A percentile compares a stretch with the other conserved stretches of the same genome.
These are phyloP conservation scores for Thalassiosira livingstoniorum DNA, from an alignment of 352 stramenopile genomes.

Conservation along the genomic window DNA sequence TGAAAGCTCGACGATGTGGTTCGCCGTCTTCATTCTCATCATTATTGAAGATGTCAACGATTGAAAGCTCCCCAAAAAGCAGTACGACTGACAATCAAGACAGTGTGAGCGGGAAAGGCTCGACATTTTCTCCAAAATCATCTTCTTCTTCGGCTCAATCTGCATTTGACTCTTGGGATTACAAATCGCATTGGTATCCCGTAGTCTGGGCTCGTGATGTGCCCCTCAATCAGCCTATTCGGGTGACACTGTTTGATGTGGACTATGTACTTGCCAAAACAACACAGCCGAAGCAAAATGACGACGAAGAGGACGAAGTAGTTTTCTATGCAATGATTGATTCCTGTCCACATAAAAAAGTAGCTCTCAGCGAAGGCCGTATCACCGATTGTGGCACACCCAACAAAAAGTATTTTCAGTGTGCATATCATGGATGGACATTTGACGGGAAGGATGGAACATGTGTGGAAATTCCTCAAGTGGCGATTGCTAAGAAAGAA, in stretches of 20 bases:
- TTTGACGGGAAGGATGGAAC: slow-evolving; percentile 67
- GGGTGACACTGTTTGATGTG: slow-evolving; percentile 75
- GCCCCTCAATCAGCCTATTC: slow-evolving; percentile 55
- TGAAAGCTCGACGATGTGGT: too few relatives aligned
- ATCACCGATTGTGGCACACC: slow-evolving; percentile 52
- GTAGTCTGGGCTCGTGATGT: slow-evolving; percentile 70
- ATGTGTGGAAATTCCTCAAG: slow-evolving; percentile 72
- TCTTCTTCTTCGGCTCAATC: too few relatives aligned
- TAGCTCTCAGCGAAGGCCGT: slow-evolving; percentile 64
- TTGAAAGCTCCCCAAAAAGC: too few relatives aligned
- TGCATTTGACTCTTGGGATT: slow-evolving; percentile 72
- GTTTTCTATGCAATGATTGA: slow-evolving; percentile 61
- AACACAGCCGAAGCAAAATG: background rate
- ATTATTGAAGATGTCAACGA: too few relatives aligned
- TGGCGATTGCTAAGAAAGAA: slow-evolving; percentile 24
- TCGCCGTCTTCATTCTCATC: too few relatives aligned
- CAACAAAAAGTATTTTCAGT: slow-evolving; percentile 54
- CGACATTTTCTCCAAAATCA: too few relatives aligned
- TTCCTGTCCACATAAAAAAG: slow-evolving; percentile 71
- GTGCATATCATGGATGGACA: slow-evolving; percentile 73
- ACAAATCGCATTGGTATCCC: slow-evolving; percentile 70
- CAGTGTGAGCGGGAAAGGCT: too few relatives aligned
- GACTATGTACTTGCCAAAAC: slow-evolving; percentile 69
- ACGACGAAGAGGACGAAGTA: slow-evolving; percentile 51
- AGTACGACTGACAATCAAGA: too few relatives aligned